These are phyloP conservation scores for Elongisporangium prolatum DNA, from an alignment of 352 stramenopile species.

Conservation along the genomic window DNA sequence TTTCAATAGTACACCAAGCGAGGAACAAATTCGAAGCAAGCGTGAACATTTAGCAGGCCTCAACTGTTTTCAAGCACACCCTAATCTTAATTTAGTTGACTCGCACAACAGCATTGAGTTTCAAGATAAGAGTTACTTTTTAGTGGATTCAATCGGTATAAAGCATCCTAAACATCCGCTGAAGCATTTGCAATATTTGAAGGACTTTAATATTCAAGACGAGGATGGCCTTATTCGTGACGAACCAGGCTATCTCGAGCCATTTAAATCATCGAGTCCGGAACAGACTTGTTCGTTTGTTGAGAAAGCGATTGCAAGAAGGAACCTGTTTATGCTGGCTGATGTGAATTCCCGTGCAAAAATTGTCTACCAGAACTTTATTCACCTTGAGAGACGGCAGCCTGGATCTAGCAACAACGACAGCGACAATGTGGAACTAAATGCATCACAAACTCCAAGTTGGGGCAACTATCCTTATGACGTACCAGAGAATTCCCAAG, in stretches of 20 bases:
- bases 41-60: neutral
- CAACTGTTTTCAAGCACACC: neutral
- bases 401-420: neutral
- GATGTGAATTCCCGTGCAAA: conserved; percentile 28
- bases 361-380: conserved; percentile 53
- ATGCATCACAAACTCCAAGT: neutral
- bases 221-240: conserved; percentile 6
- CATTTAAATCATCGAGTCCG: conserved; percentile 11
- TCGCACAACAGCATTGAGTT: neutral
- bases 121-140: conserved; percentile 13
- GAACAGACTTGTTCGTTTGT: conserved; percentile 18
- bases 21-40: conserved; percentile 3
- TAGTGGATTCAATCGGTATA: conserved; percentile 3
- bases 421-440: neutral
- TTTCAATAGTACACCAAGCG: conserved; percentile 43
- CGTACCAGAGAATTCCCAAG: conserved; percentile 20
- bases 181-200: neutral
- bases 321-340: conserved; percentile 30
- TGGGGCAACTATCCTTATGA: conserved; percentile 22
- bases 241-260: conserved; percentile 11
- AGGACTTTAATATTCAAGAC: neutral
- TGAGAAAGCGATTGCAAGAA: conserved; percentile 14
- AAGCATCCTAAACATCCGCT: conserved; percentile 24
- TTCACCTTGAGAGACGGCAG: conserved; percentile 5
- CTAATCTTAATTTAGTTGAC: neutral